These are phyloP conservation scores for Penicillium sp. DNA, from an alignment of 2,329 filamentous ascomycete species.

Conservation along the genomic window DNA sequence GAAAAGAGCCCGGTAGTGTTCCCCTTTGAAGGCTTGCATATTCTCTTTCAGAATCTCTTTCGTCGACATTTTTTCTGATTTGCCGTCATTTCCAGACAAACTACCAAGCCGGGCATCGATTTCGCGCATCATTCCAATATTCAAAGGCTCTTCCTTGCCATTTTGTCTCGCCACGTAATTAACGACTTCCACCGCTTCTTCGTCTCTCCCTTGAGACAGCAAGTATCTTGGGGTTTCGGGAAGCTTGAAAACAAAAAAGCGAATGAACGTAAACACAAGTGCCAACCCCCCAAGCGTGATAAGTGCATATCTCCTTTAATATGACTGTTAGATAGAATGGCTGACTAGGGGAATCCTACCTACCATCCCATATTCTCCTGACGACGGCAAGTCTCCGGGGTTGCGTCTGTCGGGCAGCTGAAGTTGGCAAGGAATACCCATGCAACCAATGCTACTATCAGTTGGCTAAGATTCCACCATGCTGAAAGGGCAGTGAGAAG, in stretches of 20 bases:
- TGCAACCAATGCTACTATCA: slow-evolving; percentile 35
- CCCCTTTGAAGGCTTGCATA: slow-evolving; percentile 31
- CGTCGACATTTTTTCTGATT: slow-evolving; percentile 19
- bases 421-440: slow-evolving; percentile 38
- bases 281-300: slow-evolving; percentile 32
- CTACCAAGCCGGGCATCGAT: slow-evolving; percentile 31
- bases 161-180: slow-evolving; percentile 42
- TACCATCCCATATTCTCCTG: slow-evolving; percentile 37
- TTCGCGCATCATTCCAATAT: slow-evolving; percentile 34
- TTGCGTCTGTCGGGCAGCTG: slow-evolving; percentile 30
- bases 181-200: slow-evolving; percentile 53
- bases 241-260: slow-evolving; percentile 33
- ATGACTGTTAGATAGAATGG: neutral
- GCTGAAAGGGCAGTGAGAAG: slow-evolving; percentile 45
- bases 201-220: slow-evolving; percentile 42
- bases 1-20: slow-evolving; percentile 34
- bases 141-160: slow-evolving; percentile 32
- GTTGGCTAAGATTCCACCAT: slow-evolving; percentile 56
- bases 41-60: slow-evolving; percentile 35
- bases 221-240: slow-evolving; percentile 37
- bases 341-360: neutral
- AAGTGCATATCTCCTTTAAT: slow-evolving; percentile 30
- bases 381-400: slow-evolving; percentile 25
- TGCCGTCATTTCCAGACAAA: neutral
- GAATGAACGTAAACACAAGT: slow-evolving; percentile 31